Conservation (phyloP, 2,329 filamentous ascomycete genomes). For the Nothomitra cinnamomea region DNA sequence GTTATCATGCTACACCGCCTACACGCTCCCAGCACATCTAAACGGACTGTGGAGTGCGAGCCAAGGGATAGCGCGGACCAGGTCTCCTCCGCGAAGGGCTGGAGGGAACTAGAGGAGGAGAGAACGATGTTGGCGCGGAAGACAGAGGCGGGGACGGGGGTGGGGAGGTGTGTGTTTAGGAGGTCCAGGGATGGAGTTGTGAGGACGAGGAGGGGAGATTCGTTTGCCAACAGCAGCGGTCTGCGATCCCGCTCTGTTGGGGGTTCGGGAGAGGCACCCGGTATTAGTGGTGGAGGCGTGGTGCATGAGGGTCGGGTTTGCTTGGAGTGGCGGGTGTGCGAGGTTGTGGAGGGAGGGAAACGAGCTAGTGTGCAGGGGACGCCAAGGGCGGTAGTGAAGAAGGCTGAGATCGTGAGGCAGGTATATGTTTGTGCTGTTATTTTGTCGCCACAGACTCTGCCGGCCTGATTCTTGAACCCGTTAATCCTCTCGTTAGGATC, state of each 20-base stretch:
- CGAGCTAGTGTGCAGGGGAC: conserved; percentile 72
- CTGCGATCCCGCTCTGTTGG: conserved; percentile 17
- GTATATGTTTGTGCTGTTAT: conserved; percentile 56
- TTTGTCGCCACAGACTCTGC: conserved; percentile 69
- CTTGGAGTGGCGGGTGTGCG: conserved; percentile 47
- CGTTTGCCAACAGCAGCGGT: conserved; percentile 72
- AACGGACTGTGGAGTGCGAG: conserved; percentile 44
- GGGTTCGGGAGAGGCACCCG: conserved; percentile 34
- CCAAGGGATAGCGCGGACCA: conserved; percentile 64
- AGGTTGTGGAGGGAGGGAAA: conserved; percentile 43
- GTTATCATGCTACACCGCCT: conserved; percentile 93
- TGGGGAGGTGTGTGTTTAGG: conserved; percentile 43
- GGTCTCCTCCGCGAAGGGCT: conserved; percentile 27
- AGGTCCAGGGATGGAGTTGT: conserved; percentile 62
- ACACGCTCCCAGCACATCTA: conserved; percentile 66
- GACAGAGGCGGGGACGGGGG: conserved; percentile 48
- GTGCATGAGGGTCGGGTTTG: not conserved
- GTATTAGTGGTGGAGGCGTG: conserved; percentile 20
- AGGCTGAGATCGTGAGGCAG: conserved; percentile 45
- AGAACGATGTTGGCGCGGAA: conserved; percentile 86
- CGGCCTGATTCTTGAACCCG: conserved; percentile 28
- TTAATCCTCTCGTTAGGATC: conserved; percentile 16
- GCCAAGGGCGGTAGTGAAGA: conserved; percentile 60
- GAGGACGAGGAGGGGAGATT: conserved; percentile 80
- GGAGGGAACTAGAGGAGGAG: conserved; percentile 31